Base-by-base conservation (phyloP, 306 rosid species). In the Inga laurina region DNA sequence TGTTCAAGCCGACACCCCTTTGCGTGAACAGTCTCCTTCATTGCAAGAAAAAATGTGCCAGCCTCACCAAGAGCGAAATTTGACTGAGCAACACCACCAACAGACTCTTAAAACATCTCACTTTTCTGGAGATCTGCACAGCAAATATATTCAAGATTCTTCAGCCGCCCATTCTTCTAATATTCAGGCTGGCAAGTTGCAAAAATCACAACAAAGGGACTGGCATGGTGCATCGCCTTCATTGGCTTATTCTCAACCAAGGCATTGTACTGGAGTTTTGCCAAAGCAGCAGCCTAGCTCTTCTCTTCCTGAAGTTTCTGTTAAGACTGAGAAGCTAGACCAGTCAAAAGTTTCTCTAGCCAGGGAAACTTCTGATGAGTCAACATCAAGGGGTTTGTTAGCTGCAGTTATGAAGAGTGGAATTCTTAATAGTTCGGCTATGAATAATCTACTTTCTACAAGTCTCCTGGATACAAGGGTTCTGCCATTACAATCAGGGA, bases 321-420 rank as follows among this genome's bases (percentile, higher is more conserved):
- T 46, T 82, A 84, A 83, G 79, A 85, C 61, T 30, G 82, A 77
- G 86, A 85, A 86, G 77, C 81, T 79, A 0, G 70, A 70, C 71
- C 45, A 49, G 52, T 77, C 87, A 39, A 84, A 87, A 34, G 86
- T 74, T 80, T 22, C 89, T 79, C 80, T 82, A 68, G 81, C 82
- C 22, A 62, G 81, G 77, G 94, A 90, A 84, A 85, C 87, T 76
- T 79, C 80, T 77, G 90, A 87, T 77, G 81, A 82, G 77, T 79
- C 92, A 34, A 86, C 82, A 84, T 84, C 93, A 66, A 79, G 85
- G 86, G 84, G 86, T 86, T 75, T 91, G 83, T 77, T 85, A 87
- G 91, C 94, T 74, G 92, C 94, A 56, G 88, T 91, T 68, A 76
- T 90, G 90, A 88, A 94, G 78, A 86, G 91, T 71, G 92, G 97